These are phyloP conservation scores for Fusarium tupiense DNA, from an alignment of 2,329 filamentous ascomycete species.

Conservation along the genomic window DNA sequence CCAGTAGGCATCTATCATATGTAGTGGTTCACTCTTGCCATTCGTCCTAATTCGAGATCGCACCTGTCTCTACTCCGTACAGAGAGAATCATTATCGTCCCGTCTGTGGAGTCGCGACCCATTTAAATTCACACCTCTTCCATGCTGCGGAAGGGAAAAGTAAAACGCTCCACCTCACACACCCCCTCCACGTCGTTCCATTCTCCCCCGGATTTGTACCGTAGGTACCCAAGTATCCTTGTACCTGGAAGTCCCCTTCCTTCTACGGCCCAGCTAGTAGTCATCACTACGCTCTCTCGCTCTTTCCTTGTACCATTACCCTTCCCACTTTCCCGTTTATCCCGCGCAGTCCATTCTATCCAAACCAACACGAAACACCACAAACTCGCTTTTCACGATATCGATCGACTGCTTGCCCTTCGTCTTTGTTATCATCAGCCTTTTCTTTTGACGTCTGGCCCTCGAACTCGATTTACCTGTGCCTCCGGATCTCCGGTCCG, in stretches of 20 bases:
- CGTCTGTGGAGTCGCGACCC: constrained; percentile 17
- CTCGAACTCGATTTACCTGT: constrained; percentile 4
- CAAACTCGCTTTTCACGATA: constrained; percentile 37
- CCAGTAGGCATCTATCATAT: background rate
- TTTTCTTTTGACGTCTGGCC: background rate
- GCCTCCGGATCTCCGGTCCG: background rate
- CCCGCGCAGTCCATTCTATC: constrained; percentile 28
- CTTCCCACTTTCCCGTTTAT: constrained; percentile 40
- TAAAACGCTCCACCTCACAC: constrained; percentile 19
- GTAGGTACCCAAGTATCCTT: constrained; percentile 33
- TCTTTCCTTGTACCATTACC: constrained; percentile 38
- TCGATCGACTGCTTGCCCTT: constrained; percentile 15
- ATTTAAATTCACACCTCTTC: constrained; percentile 4
- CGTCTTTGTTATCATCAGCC: background rate
- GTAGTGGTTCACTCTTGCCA: background rate
- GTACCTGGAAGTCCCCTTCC: constrained; percentile 36
- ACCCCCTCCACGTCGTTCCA: constrained; percentile 33
- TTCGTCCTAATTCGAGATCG: background rate
- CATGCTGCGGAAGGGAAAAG: background rate
- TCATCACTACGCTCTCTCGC: constrained; percentile 37
- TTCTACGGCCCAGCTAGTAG: constrained; percentile 28
- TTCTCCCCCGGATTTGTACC: constrained; percentile 40
- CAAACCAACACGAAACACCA: constrained; percentile 41
- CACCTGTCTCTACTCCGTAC: background rate
- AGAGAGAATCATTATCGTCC: constrained; percentile 33